phyloP scores from a whole-genome alignment of 306 rosid genomes.

The Quercus mongolica region DNA sequence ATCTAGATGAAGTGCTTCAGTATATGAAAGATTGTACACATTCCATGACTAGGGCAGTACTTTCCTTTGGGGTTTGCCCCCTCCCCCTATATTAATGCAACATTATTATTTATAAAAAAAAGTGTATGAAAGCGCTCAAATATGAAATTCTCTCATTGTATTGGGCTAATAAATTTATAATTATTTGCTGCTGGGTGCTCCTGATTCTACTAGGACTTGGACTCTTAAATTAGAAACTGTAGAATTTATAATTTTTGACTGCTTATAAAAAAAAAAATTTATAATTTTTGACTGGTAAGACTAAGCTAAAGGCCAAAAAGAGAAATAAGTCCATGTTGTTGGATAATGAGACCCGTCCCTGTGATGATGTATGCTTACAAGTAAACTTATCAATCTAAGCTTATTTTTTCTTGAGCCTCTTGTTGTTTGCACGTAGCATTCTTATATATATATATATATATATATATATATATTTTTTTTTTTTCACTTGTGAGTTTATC shows the following conservation, averaged over 20 bases:
- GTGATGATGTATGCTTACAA: not conserved
- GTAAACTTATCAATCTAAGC: not conserved
- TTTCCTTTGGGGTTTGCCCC: too few relatives aligned
- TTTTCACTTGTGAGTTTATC: not conserved
- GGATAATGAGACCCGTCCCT: not conserved
- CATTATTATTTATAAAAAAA: not conserved
- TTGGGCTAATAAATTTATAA: not conserved
- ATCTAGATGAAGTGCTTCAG: too few relatives aligned
- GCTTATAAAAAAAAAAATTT: too few relatives aligned
- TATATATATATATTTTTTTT: too few relatives aligned
- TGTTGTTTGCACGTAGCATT: not conserved
- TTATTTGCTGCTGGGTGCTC: not conserved
- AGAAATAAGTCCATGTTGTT: not conserved
- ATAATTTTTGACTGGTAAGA: not conserved
- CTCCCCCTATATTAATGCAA: too few relatives aligned
- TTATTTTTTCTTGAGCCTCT: not conserved
- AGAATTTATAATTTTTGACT: not conserved
- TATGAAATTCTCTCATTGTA: not conserved
- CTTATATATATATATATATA: not conserved
- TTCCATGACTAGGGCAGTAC: too few relatives aligned
- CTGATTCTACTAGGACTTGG: not conserved
- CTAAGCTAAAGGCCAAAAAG: not conserved
- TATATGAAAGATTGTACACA: too few relatives aligned
- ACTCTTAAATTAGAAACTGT: not conserved
- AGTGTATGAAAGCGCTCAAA: not conserved